These are phyloP conservation scores for Sherardia arvensis DNA, from an alignment of 257 asterid species.

Conservation along the genomic window DNA sequence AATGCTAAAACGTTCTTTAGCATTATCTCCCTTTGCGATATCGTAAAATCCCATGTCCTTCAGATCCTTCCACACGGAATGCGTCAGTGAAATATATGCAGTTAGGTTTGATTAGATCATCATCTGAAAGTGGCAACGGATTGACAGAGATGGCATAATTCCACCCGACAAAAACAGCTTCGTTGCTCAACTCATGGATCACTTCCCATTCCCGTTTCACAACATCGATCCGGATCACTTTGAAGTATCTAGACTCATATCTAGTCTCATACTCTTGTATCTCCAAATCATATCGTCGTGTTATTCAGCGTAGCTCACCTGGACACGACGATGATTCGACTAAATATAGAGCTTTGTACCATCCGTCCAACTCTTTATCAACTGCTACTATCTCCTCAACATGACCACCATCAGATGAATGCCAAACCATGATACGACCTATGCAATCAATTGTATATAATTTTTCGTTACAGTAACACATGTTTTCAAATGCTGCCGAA, in stretches of 20 bases:
- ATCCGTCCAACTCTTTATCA: no score
- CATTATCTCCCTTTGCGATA: no score
- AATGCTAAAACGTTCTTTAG: no score
- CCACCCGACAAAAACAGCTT: neutral
- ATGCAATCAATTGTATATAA: neutral
- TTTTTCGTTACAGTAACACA: neutral
- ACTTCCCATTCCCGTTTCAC: neutral
- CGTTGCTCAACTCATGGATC: neutral
- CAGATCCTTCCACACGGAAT: no score
- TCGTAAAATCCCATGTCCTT: no score
- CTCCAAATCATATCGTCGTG: neutral
- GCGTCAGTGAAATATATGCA: neutral
- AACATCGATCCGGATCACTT: neutral
- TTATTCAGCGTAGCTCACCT: neutral
- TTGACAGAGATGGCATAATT: neutral
- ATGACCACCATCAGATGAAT: neutral
- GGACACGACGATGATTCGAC: neutral
- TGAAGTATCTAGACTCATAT: neutral
- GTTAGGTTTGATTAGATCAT: neutral
- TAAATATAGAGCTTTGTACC: neutral
- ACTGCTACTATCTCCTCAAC: neutral
- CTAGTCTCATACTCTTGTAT: no score
- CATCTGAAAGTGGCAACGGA: neutral
- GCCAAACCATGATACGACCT: neutral
- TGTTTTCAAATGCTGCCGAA: no score